A percentile compares a stretch with the other conserved stretches of the same genome.
Conservation (phyloP, 2,329 filamentous ascomycete species). For the Lecanicillium sp. region DNA sequence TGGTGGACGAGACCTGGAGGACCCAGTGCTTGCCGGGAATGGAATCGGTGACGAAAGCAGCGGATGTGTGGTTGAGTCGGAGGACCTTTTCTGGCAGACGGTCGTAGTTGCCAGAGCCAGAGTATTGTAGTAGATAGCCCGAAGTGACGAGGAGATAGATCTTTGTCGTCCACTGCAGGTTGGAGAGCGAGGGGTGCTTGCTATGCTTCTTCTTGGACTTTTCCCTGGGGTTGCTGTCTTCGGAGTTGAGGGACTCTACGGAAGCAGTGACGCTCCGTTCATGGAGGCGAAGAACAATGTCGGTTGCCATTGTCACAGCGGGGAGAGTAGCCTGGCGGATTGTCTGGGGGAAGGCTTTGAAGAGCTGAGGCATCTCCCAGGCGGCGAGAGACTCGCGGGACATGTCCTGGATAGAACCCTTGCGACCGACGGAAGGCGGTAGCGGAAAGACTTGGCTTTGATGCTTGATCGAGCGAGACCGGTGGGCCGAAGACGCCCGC, state of each 20-base stretch:
- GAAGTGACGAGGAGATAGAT: slow-evolving; percentile 66
- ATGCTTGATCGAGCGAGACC: slow-evolving; percentile 3
- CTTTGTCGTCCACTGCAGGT: slow-evolving; percentile 63
- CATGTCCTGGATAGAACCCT: slow-evolving; percentile 10
- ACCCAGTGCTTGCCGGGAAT: slow-evolving; percentile 79
- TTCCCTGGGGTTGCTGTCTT: slow-evolving; percentile 11
- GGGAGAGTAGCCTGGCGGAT: slow-evolving; percentile 68
- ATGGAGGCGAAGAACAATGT: slow-evolving; percentile 59
- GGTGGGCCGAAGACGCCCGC: slow-evolving; percentile 1
- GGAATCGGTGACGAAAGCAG: slow-evolving; percentile 72
- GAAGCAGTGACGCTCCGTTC: slow-evolving; percentile 34
- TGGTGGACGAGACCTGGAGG: slow-evolving; percentile 63
- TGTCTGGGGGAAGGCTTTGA: slow-evolving; percentile 81
- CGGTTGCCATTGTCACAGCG: slow-evolving; percentile 61
- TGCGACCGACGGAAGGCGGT: neutral
- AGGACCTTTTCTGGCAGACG: slow-evolving; percentile 68
- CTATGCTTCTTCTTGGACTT: slow-evolving; percentile 18
- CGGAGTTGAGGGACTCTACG: slow-evolving; percentile 16
- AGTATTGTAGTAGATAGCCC: slow-evolving; percentile 69
- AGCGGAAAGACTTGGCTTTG: slow-evolving; percentile 1
- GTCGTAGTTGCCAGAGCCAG: slow-evolving; percentile 63
- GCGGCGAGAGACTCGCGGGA: slow-evolving; percentile 31
- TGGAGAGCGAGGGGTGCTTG: slow-evolving; percentile 28
- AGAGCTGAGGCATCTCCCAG: slow-evolving; percentile 71
- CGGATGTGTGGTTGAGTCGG: slow-evolving; percentile 66